Percentiles rank a stretch among this genome's conserved stretches.
Evolutionary conservation across 2,329 filamentous ascomycete species (phyloP).

Genomic region (Botrytis pseudocinerea): DNA sequence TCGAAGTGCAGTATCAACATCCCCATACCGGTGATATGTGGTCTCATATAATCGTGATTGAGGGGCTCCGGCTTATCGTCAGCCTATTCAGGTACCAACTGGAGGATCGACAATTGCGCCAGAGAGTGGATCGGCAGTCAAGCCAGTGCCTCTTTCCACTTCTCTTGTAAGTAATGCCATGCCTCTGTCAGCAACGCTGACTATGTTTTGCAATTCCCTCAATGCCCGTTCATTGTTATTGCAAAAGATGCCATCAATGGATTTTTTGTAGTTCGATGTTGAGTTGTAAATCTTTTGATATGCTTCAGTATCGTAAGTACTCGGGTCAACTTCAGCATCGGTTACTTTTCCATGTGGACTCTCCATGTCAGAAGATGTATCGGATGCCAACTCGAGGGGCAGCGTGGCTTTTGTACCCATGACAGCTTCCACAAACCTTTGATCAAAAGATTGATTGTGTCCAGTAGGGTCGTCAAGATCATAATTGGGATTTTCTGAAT

Average conservation of each 20-base stretch:
- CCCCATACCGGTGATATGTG: neutral
- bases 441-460: conserved; percentile 36
- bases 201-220: conserved; percentile 38
- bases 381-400: neutral
- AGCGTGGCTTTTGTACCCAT: conserved; percentile 21
- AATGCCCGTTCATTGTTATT: conserved; percentile 40
- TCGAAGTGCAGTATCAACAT: neutral
- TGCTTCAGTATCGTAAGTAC: conserved; percentile 37
- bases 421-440: conserved; percentile 41
- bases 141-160: conserved; percentile 24
- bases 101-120: neutral
- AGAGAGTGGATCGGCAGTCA: neutral
- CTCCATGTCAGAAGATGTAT: neutral
- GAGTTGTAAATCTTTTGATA: conserved; percentile 38
- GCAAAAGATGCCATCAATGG: conserved; percentile 39
- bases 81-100: neutral
- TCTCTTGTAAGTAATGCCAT: conserved; percentile 35
- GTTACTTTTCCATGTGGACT: neutral
- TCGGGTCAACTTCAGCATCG: neutral
- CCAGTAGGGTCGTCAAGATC: conserved; percentile 37
- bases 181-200: conserved; percentile 39
- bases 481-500: conserved; percentile 31
- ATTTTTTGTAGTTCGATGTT: conserved; percentile 38
- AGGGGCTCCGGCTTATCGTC: neutral
- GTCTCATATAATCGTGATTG: neutral